Evolutionary conservation across 1,284 basidiomycete genomes (phyloP).

Genomic region (Cryptococcus amylolentus): DNA sequence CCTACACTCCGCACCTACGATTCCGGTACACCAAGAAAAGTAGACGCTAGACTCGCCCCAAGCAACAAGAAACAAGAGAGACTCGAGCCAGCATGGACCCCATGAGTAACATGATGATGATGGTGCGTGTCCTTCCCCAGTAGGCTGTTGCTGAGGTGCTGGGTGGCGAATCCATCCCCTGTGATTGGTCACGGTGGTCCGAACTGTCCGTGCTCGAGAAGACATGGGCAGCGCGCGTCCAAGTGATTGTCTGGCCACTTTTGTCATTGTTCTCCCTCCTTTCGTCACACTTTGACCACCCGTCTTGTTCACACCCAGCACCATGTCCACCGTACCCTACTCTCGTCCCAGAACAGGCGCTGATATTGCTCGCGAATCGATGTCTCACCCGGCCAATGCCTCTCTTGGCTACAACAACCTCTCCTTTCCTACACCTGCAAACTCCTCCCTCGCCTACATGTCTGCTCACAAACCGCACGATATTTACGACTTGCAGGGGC

Average conservation of each 20-base stretch:
- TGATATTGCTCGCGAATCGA: slow-evolving; percentile 12
- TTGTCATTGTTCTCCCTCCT: background rate
- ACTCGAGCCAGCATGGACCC: slow-evolving; percentile 25
- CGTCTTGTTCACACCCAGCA: background rate
- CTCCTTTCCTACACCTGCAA: background rate
- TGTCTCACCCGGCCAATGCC: slow-evolving; percentile 4
- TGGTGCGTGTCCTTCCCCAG: slow-evolving; percentile 16
- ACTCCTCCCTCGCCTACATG: slow-evolving; percentile 1
- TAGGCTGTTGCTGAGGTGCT: background rate
- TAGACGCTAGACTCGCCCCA: background rate
- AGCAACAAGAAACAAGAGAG: background rate
- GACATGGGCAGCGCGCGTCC: background rate
- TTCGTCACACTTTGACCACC: background rate
- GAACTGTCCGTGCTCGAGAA: background rate
- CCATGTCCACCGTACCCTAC: slow-evolving; percentile 1
- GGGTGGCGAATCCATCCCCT: background rate
- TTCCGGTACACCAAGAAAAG: too few relatives aligned
- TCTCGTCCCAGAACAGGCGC: slow-evolving; percentile 15
- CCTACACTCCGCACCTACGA: too few relatives aligned
- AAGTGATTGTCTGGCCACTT: background rate
- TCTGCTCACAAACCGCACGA: background rate
- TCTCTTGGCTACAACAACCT: background rate
- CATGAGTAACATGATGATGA: slow-evolving; percentile 31
- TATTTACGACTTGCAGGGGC: background rate
- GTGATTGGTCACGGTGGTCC: background rate